A percentile compares a stretch with the other conserved stretches of the same genome.
phyloP scores from a whole-genome alignment of 2,329 filamentous ascomycete genomes.

The Periconia sp. region DNA sequence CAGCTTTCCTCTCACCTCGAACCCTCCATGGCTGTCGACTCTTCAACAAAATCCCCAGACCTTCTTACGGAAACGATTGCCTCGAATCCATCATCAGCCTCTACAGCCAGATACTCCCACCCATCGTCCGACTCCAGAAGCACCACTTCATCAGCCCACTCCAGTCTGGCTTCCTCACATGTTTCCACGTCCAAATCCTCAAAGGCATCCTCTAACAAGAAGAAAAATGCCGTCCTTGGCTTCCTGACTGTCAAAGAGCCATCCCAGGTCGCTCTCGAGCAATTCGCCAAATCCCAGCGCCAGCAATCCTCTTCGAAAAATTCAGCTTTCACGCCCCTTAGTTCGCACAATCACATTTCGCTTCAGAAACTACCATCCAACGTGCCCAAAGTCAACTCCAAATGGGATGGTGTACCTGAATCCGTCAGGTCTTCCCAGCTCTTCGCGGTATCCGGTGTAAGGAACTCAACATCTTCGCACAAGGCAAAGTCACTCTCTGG shows the following conservation, averaged over 20 bases:
- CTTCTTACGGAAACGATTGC: background rate
- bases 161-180: slow-evolving; percentile 39
- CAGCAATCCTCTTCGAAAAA: slow-evolving; percentile 39
- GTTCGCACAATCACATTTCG: slow-evolving; percentile 35
- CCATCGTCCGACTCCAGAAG: slow-evolving; percentile 18
- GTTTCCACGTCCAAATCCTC: slow-evolving; percentile 28
- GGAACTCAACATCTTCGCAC: slow-evolving; percentile 20
- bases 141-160: slow-evolving; percentile 15
- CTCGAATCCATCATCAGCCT: slow-evolving; percentile 1
- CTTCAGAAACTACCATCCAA: slow-evolving; percentile 50
- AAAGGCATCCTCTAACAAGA: slow-evolving; percentile 31
- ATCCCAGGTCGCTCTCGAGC: slow-evolving; percentile 49
- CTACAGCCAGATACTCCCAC: slow-evolving; percentile 1
- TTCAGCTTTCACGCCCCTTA: slow-evolving; percentile 25
- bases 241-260: slow-evolving; percentile 54
- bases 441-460: slow-evolving; percentile 17
- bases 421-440: slow-evolving; percentile 31
- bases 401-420: slow-evolving; percentile 56
- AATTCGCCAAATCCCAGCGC: slow-evolving; percentile 49
- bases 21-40: background rate
- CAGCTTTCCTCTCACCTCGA: slow-evolving; percentile 20
- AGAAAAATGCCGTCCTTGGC: slow-evolving; percentile 43
- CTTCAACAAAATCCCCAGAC: slow-evolving; percentile 1
- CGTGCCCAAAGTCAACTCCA: slow-evolving; percentile 57
- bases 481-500: slow-evolving; percentile 4